Evolutionary conservation across 1,284 basidiomycete genomes (phyloP), one percentile per base, ranked within the genome.

Genomic region (Lentinula novae-zelandiae): DNA sequence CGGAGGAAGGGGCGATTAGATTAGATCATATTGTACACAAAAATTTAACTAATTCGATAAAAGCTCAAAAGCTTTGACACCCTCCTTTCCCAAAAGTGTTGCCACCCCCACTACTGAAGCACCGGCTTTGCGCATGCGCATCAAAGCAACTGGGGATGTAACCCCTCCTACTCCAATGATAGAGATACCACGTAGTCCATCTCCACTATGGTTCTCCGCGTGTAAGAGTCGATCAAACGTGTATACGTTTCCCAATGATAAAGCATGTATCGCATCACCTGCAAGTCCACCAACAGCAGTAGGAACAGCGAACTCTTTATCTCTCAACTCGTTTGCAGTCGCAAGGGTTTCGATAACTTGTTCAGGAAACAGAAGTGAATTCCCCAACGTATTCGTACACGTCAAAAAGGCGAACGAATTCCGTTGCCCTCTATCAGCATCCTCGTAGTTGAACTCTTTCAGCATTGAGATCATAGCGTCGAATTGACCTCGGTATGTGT

Each of bases 81-180:
- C 91, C 60, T 86, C 74, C 60, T 77, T 78, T 1, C 90, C 91
- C 44, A 93, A 76, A 31, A 88, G 71, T 4, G 90, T 92, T 17
- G 92, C 91, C 69, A 86, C 86, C 6, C 82, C 92, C 12, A 93
- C 86, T 1, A 85, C 82, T 44, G 73, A 72, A 9, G 91, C 92
- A 3, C 92, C 92, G 9, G 85, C 90, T 42, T 76, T 75, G 17
- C 75, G 73, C 89, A 93, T 93, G 59, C 92, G 78, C 54, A 72
- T 69, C 4, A 77, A 83, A 0, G 82, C 86, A 15, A 76, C 83
- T 8, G 76, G 72, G 34, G 79, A 81, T 0, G 82, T 85, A n/a
- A 92, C 89, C 5, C 92, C 92, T 0, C 92, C 92, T 17, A 89
- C 86, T 4, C 92, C 92, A 58, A 94, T 82, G 53, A 93, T 73